These are phyloP conservation scores for Carnegiea gigantea DNA, from an alignment of 179 eudicot species.

Conservation along the genomic window DNA sequence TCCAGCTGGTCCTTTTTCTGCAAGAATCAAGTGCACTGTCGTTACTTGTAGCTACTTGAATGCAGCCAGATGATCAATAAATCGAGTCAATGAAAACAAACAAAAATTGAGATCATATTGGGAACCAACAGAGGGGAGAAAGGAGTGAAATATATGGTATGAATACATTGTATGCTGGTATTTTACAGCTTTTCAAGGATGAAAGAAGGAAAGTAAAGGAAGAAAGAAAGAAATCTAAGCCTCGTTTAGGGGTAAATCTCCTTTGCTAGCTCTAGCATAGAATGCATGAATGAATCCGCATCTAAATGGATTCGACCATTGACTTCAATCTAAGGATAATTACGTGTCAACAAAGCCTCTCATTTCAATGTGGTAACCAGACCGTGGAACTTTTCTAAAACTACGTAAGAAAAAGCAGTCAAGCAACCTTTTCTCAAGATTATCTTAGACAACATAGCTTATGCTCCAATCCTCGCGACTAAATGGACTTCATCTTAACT, in stretches of 20 bases:
- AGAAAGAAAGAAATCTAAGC: not conserved
- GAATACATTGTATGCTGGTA: not conserved
- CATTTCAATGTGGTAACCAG: not conserved
- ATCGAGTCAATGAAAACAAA: not conserved
- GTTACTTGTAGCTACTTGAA: not conserved
- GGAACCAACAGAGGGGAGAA: not conserved
- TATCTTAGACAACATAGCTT: not conserved
- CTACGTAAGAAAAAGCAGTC: not conserved
- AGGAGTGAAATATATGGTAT: conserved; percentile 3
- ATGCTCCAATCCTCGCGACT: not conserved
- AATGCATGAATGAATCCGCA: not conserved
- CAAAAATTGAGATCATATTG: not conserved
- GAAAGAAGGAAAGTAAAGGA: not conserved
- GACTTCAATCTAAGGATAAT: not conserved
- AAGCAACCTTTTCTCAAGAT: not conserved
- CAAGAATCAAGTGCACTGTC: conserved; percentile 2
- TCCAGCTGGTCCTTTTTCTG: conserved; percentile 3
- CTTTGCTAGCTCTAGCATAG: not conserved
- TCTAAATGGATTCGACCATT: not conserved
- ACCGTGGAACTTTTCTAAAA: not conserved
- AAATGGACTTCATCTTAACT: not conserved
- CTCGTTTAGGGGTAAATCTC: not conserved
- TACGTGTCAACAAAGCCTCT: not conserved
- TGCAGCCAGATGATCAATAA: not conserved
- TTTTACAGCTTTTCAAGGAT: not conserved